A percentile compares a stretch with the other conserved stretches of the same genome.
Evolutionary conservation across 164 flowering plant genomes (phyloP).

Genomic region (Hamamelis virginiana): DNA sequence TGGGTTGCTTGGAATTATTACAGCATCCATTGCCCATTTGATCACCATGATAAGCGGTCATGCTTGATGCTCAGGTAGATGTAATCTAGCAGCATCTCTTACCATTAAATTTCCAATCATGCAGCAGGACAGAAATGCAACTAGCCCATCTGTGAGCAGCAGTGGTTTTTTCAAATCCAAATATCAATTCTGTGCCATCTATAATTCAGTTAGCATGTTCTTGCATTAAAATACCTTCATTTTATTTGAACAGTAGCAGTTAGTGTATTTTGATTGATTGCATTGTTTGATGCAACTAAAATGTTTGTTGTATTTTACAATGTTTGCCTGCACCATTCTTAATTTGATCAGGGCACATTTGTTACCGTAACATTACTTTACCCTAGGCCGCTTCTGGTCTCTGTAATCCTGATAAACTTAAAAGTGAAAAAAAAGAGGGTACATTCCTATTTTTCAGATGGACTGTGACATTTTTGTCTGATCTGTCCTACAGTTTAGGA

Average conservation of each 20-base stretch:
- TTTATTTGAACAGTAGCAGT: background rate
- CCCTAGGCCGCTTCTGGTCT: no score
- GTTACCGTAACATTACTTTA: no score
- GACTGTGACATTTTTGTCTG: no score
- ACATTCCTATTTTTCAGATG: no score
- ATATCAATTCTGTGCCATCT: background rate
- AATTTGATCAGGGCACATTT: no score
- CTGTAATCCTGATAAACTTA: no score
- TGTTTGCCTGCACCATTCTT: background rate
- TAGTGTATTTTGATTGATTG: background rate
- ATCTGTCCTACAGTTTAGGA: no score
- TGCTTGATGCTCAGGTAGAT: slow-evolving; percentile 3
- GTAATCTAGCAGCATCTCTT: background rate
- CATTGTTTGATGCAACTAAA: background rate
- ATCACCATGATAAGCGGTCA: slow-evolving; percentile 6
- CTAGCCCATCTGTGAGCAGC: background rate
- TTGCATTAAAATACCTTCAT: background rate
- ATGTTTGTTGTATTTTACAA: background rate
- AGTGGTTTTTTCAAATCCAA: background rate
- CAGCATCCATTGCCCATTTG: slow-evolving; percentile 34
- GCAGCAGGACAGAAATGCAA: background rate
- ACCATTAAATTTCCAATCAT: background rate
- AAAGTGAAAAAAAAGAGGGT: no score
- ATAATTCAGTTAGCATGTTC: slow-evolving; percentile 1
- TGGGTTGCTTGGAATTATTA: slow-evolving; percentile 40